Conservation (phyloP, 2,329 filamentous ascomycete genomes). For the Oidium heveae region DNA sequence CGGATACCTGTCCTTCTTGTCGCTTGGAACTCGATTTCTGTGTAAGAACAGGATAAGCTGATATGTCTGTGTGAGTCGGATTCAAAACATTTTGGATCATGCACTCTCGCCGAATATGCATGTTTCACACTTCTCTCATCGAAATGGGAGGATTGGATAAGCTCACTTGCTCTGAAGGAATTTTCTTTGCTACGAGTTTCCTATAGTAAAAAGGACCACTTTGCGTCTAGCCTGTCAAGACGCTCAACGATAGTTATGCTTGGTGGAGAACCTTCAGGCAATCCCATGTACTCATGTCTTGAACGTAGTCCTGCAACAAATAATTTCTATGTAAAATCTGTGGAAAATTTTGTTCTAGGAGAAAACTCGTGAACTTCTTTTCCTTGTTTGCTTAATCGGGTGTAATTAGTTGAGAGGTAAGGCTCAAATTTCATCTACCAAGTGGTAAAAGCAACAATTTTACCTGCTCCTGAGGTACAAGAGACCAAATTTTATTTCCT, state of each 20-base stretch:
- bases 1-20: background rate
- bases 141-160: background rate
- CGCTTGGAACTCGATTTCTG: background rate
- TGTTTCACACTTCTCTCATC: background rate
- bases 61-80: background rate
- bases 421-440: background rate
- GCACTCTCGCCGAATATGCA: background rate
- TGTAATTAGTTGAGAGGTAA: background rate
- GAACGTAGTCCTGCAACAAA: background rate
- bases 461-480: background rate
- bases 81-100: background rate
- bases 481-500: background rate
- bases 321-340: background rate
- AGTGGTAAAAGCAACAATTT: background rate
- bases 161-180: background rate
- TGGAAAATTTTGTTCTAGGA: too few relatives aligned
- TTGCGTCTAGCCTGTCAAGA: background rate
- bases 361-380: background rate
- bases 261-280: constrained; percentile 54
- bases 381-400: background rate
- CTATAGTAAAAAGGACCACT: background rate
- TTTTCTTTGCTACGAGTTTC: background rate
- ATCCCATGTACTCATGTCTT: background rate
- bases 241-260: constrained; percentile 30
- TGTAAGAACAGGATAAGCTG: too few relatives aligned